phyloP scores from a whole-genome alignment of 148 eudicot genomes.

The Camellia granthamiana region DNA sequence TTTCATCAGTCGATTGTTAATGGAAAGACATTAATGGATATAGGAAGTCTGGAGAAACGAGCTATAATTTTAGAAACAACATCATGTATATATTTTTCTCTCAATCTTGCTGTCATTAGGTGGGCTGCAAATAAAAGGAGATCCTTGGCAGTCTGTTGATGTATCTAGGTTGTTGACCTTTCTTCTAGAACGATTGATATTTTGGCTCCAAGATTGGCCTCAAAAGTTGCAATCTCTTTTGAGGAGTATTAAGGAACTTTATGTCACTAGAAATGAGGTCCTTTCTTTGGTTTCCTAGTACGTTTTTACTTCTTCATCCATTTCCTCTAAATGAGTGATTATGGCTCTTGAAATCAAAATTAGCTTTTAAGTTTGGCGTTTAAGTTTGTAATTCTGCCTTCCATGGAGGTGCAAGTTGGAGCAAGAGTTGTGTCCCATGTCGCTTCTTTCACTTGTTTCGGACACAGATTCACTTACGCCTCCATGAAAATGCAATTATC shows the following conservation, averaged over 20 bases:
- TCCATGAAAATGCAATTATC: too few relatives aligned
- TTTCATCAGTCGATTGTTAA: background rate
- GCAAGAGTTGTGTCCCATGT: too few relatives aligned
- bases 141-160: slow-evolving; percentile 1
- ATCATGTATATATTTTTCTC: background rate
- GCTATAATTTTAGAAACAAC: background rate
- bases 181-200: background rate
- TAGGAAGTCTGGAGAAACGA: background rate
- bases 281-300: background rate
- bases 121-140: slow-evolving; percentile 2
- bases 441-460: too few relatives aligned
- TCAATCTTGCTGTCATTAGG: background rate
- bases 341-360: background rate
- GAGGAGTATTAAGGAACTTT: background rate
- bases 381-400: background rate
- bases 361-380: background rate
- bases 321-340: background rate
- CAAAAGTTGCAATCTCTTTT: background rate
- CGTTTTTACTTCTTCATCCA: background rate
- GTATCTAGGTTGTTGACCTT: slow-evolving; percentile 6
- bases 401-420: too few relatives aligned
- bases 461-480: too few relatives aligned
- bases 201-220: slow-evolving; percentile 1
- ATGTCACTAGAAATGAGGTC: background rate
- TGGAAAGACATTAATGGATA: background rate